Evolutionary conservation across 805 yeast species (phyloP), one percentile per base, ranked within the genome.

Genomic region (Wickerhamomyces ciferrii): DNA sequence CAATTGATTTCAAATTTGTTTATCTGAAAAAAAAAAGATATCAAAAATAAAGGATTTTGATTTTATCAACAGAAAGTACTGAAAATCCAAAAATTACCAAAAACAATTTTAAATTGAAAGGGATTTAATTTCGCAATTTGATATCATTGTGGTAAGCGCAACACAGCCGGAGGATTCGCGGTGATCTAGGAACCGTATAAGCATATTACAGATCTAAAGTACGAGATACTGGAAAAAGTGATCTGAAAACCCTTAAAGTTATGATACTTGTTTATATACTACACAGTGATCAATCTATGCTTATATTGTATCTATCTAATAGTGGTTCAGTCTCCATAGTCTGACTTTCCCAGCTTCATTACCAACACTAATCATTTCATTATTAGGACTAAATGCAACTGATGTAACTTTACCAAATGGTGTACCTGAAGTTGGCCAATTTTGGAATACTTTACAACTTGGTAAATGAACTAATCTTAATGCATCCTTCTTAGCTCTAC

Each of bases 351-450:
- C 99, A 23, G 81, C 87, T 58, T 88, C 96, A 58, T 91, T 92
- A 51, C 96, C 99, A 1, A 89, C 79, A 17, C 91, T 88, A 42
- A 94, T 64, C 83, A 91, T 79, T 65, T 88, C 94, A 48, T 83
- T 80, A 51, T 79, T 79, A 24, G 94, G 89, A 39, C 95, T 81
- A 65, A 92, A 92, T 15, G 81, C 78, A 2, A 81, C 84, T 17
- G 83, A 67, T 0, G 97, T 87, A 31, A 94, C 97, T 54, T 84
- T 81, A n/a, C 99, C 99, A 54, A 94, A 75, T 11, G 99, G 98
- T 1, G 99, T 92, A 6, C 90, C 90, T 44, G 92, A 83, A 2
- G 98, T 94, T 17, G 99, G 99, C 99, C 99, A 94, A 70, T 94
- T 94, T 42, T 83, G 74, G 68, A 83, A 94, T 7, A 88, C 96